A percentile compares a stretch with the other conserved stretches of the same genome.
Evolutionary conservation across 768 basidiomycete species (phyloP).

Genomic region (Suillus plorans): DNA sequence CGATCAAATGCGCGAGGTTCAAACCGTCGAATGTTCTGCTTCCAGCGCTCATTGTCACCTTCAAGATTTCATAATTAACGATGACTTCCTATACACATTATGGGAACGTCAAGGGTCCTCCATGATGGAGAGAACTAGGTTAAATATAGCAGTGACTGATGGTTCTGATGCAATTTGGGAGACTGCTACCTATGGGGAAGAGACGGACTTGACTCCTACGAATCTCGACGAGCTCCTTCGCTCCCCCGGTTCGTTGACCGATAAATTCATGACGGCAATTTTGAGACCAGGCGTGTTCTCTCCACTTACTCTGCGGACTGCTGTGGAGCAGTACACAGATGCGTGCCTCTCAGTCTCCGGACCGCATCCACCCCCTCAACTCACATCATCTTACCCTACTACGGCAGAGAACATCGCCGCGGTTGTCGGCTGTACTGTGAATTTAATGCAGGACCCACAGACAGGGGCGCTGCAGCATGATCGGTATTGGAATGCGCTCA

Average conservation of each 20-base stretch:
- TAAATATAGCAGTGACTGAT: slow-evolving; percentile 39
- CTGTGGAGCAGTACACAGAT: slow-evolving; percentile 80
- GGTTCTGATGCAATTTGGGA: slow-evolving; percentile 47
- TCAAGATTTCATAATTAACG: slow-evolving; percentile 71
- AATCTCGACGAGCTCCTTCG: slow-evolving; percentile 84
- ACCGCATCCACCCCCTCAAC: slow-evolving; percentile 48
- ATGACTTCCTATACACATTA: slow-evolving; percentile 58
- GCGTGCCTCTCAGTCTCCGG: slow-evolving; percentile 67
- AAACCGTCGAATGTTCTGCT: slow-evolving; percentile 57
- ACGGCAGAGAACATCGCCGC: slow-evolving; percentile 75
- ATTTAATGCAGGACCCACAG: slow-evolving; percentile 66
- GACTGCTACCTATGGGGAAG: slow-evolving; percentile 58
- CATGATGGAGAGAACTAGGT: slow-evolving; percentile 56
- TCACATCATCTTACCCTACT: slow-evolving; percentile 62
- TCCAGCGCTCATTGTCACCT: slow-evolving; percentile 68
- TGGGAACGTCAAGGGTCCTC: slow-evolving; percentile 85
- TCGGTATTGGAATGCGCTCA: slow-evolving; percentile 81
- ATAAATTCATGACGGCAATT: slow-evolving; percentile 79
- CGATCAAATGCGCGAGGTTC: slow-evolving; percentile 60
- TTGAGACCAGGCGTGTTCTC: slow-evolving; percentile 91
- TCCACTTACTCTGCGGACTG: slow-evolving; percentile 72
- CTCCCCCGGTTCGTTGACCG: slow-evolving; percentile 66
- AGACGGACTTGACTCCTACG: slow-evolving; percentile 78
- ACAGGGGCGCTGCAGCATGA: slow-evolving; percentile 79
- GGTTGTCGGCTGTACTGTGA: slow-evolving; percentile 85